Percentiles rank a stretch among this genome's conserved stretches.
phyloP scores from a whole-genome alignment of 768 basidiomycete genomes.

The Paxillus rubicundulus region DNA sequence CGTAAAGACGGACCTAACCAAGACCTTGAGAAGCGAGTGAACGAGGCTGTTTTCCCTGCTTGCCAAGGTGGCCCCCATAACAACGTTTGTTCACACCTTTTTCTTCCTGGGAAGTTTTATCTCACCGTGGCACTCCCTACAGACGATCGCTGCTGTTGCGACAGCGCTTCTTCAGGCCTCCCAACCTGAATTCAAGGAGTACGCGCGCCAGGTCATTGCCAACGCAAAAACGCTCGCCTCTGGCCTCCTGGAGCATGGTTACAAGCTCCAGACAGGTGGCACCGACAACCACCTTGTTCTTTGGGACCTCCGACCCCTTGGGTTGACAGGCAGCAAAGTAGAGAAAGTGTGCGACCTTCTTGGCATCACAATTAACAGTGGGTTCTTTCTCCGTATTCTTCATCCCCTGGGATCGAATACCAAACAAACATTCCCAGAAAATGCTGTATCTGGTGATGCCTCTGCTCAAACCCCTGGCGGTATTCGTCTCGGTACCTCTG shows the following conservation, averaged over 20 bases:
- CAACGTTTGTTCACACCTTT: constrained; percentile 56
- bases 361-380: constrained; percentile 95
- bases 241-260: constrained; percentile 72
- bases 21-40: constrained; percentile 95
- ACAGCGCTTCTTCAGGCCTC: constrained; percentile 89
- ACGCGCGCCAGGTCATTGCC: constrained; percentile 91
- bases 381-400: constrained; percentile 25
- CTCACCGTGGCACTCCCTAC: not conserved
- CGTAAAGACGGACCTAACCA: constrained; percentile 81
- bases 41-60: constrained; percentile 98
- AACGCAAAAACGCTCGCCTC: constrained; percentile 80
- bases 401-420: not conserved
- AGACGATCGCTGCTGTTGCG: constrained; percentile 95
- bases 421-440: constrained; percentile 50
- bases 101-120: not conserved
- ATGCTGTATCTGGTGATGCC: constrained; percentile 94
- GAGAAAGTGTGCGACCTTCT: constrained; percentile 98
- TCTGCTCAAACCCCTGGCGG: constrained; percentile 96
- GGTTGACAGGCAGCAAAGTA: constrained; percentile 96
- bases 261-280: constrained; percentile 95
- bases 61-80: constrained; percentile 99
- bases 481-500: constrained; percentile 93
- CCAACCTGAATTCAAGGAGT: constrained; percentile 84
- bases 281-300: constrained; percentile 98
- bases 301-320: constrained; percentile 94